Base-by-base conservation (phyloP, 2,329 filamentous ascomycete species). In the Magnaporthiopsis poae region DNA sequence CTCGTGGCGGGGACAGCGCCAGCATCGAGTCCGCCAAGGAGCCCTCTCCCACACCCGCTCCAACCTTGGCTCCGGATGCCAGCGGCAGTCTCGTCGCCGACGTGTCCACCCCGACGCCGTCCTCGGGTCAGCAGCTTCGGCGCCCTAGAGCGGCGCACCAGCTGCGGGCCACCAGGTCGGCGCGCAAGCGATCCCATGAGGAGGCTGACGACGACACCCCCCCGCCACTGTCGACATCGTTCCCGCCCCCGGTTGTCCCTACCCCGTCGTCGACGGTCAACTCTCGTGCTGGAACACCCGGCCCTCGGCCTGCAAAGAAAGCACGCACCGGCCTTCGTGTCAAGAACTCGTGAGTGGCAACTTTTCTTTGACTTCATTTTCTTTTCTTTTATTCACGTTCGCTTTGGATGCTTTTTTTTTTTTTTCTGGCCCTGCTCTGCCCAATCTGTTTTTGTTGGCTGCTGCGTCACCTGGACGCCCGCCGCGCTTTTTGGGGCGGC, bases 341-440 rank as follows among this genome's bases (percentile, higher is more conserved):
- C 73, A 90, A 90, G 78, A 84, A 82, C 75, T 90, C 88, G 88
- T 88, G 79, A 84, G 86, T 87, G 69, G 71, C 71, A 68, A 68
- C 65, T 60, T 67, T 68, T 67, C 68, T 68, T 67, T 68, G 35
- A 8, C 12, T 67, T 68, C 33, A 67, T 67, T 36, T 36, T 9
- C 35, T 66, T 63, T 66, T 65, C 65, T 35, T 39, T 64, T 27
- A 18, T 64, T 63, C 31, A 15, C 13, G 60, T 31, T 61, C 31
- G 12, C 27, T 15, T 61, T 18, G 5, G 39, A 5, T 62, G 18
- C 64, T 39, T 66, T 63, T 63, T 67, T 66, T 63, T 63, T 67
- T 56, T 56, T 59, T 35, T 63, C 46, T 46, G 27, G 60, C 27
- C 21, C 39, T 61, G 63, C 60, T 39, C 15, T 33, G 9, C 62